A percentile compares a stretch with the other conserved stretches of the same genome.
phyloP scores from a whole-genome alignment of 106 monocot genomes.

The Apostasia ramifera region DNA sequence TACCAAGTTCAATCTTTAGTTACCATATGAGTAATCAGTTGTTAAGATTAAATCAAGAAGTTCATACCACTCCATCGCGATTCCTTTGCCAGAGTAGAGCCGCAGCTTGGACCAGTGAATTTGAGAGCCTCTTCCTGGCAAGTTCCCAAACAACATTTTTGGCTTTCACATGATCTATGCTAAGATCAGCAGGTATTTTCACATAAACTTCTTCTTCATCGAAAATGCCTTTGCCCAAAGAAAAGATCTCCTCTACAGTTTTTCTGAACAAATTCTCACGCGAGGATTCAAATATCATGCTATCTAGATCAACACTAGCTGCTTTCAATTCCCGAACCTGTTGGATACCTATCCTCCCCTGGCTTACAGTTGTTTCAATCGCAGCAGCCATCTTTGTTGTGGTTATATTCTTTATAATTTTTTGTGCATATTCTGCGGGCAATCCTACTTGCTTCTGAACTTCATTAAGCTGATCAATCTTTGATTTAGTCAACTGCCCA shows the following conservation, averaged over 20 bases:
- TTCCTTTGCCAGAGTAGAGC: conserved; percentile 75
- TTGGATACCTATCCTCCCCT: conserved; percentile 78
- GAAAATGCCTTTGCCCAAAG: conserved; percentile 81
- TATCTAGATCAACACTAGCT: conserved; percentile 70
- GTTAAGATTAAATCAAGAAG: neutral
- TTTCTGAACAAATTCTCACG: conserved; percentile 85
- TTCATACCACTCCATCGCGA: conserved; percentile 72
- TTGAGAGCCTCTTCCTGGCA: conserved; percentile 67
- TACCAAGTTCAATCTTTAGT: too few relatives aligned
- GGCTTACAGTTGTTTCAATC: conserved; percentile 79
- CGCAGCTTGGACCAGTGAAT: conserved; percentile 86
- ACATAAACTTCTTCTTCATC: conserved; percentile 80
- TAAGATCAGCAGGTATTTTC: conserved; percentile 79
- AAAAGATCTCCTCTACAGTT: conserved; percentile 86
- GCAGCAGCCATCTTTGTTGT: conserved; percentile 94
- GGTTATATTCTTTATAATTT: conserved; percentile 89
- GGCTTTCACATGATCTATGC: conserved; percentile 63
- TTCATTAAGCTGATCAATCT: conserved; percentile 72
- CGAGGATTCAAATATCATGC: conserved; percentile 69
- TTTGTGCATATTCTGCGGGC: conserved; percentile 83
- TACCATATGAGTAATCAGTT: too few relatives aligned
- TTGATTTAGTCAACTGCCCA: conserved; percentile 81
- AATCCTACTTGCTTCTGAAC: conserved; percentile 85
- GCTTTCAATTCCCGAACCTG: conserved; percentile 89
- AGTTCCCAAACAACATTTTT: conserved; percentile 65